Evolutionary conservation across 139 green algal genomes (phyloP), one percentile per base, ranked within the genome.

Genomic region (Chlorella sp.): DNA sequence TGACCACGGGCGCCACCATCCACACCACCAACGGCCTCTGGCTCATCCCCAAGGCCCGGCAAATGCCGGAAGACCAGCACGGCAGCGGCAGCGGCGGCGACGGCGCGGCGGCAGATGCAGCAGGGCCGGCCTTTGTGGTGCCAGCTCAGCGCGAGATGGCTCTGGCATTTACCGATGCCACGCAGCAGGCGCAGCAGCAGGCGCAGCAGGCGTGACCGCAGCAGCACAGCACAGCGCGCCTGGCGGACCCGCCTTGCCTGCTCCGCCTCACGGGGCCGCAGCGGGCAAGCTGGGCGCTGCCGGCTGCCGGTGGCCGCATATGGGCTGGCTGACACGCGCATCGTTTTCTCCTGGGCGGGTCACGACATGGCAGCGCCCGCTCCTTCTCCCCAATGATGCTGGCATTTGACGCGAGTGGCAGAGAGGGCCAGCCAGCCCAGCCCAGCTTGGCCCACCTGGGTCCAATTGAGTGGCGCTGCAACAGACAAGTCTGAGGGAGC

Each of bases 1-100:
- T 97, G 96, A 98, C 95, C 24, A 97, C 94, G 42, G 96, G 96
- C 19, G 96, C 96, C 39, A 98, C 96, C 81, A 98, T 98, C 89
- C 96, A 98, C 94, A 98, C 96, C 71, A 96, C 92, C 76, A 90
- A 93, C 71, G 96, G 96, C 24, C 93, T 98, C 34, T 91, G 92
- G 78, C 94, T 98, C 91, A 78, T 53, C 2, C 66, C 95, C 2
- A 92, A 78, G 42, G 83, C 85, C 11, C 85, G 85, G 9, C 42
- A 83, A 21, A 64, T 79, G 83, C 83, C 36, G 21, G 9, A 73
- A 22, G 36, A 78, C 37, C 12, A 83, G 39, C 39, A 61, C 19
- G 36, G 48, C 81, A 42, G 81, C 57, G 34, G 82, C 53, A 57
- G 78, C 39, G 40, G 78, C 78, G 2, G 28, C 19, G 40, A 22